A percentile compares a stretch with the other conserved stretches of the same genome.
Conservation (phyloP, 305 asterid genomes). For the Andrographis paniculata region DNA sequence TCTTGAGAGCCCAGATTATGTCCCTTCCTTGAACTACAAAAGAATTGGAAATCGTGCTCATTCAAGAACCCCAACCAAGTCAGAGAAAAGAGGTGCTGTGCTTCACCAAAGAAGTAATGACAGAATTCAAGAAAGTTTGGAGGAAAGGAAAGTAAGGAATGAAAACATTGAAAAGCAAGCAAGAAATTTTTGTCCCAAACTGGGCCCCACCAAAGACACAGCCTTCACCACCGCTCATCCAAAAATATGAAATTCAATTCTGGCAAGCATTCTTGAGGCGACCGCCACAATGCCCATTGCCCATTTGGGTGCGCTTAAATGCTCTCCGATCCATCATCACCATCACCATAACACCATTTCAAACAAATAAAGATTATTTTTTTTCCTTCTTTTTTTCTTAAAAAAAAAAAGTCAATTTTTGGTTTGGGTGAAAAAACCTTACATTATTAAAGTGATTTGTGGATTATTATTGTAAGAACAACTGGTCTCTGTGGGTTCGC, state of each 20-base stretch:
- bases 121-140: constrained; percentile 20
- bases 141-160: constrained; percentile 13
- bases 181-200: constrained; percentile 25
- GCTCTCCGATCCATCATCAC: no score
- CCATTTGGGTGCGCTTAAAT: no score
- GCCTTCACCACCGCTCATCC: constrained; percentile 21
- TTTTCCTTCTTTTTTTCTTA: no score
- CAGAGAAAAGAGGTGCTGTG: constrained; percentile 29
- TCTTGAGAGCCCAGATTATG: constrained; percentile 30
- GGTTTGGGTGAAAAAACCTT: no score
- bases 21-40: constrained; percentile 18
- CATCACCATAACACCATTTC: no score
- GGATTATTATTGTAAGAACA: no score
- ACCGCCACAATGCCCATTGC: no score
- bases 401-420: no score
- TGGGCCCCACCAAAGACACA: constrained; percentile 33
- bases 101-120: no score
- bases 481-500: no score
- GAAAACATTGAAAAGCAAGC: constrained; percentile 31
- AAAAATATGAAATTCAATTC: constrained; percentile 9
- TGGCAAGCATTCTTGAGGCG: background rate
- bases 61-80: constrained; percentile 19
- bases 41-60: constrained; percentile 31
- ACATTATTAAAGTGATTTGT: no score
- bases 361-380: no score